These are phyloP conservation scores for Nemania sp. DNA, from an alignment of 2,329 filamentous ascomycete genomes.

Conservation along the genomic window DNA sequence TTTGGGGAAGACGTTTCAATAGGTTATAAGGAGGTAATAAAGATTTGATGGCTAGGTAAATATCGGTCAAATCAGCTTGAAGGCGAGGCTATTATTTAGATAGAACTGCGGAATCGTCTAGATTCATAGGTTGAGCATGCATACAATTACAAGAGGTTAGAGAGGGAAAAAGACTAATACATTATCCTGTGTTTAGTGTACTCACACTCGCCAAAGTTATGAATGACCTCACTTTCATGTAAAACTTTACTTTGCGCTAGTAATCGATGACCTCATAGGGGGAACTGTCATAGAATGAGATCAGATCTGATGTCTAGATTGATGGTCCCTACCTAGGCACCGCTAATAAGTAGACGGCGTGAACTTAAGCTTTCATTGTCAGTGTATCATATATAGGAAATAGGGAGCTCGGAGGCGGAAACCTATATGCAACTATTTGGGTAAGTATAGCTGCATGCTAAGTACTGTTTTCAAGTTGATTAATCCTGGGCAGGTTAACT, in stretches of 20 bases:
- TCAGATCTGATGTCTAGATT: neutral
- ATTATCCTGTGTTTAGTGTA: neutral
- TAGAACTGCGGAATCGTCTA: neutral
- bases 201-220: neutral
- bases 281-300: neutral
- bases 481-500: conserved; percentile 2
- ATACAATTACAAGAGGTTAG: neutral
- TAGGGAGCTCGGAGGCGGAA: neutral
- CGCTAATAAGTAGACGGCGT: neutral
- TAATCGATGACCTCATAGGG: conserved; percentile 50
- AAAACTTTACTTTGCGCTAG: neutral
- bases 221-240: conserved; percentile 44
- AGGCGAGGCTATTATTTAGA: neutral
- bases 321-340: neutral
- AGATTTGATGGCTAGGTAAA: conserved; percentile 4
- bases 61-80: neutral
- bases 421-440: neutral
- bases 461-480: neutral
- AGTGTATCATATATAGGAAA: neutral
- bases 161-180: neutral
- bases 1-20: neutral
- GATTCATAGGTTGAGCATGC: neutral
- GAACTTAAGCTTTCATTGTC: no score
- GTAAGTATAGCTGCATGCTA: neutral
- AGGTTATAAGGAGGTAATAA: no score